Evolutionary conservation across 441 rosid species (phyloP), one percentile per base, ranked within the genome.

Genomic region (Gossypium schwendimanii): DNA sequence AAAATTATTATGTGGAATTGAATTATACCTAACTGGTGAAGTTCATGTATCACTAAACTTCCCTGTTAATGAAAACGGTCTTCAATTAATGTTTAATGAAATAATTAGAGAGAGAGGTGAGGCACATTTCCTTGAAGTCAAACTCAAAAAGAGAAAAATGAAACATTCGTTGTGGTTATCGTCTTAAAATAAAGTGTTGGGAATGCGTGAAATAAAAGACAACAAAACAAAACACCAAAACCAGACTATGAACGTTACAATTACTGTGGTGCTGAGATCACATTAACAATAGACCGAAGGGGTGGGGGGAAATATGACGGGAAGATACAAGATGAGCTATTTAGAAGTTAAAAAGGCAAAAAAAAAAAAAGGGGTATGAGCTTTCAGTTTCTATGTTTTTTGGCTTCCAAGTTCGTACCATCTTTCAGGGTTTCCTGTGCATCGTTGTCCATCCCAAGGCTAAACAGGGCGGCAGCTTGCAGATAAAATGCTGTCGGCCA

Each of bases 401-500:
- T 89, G 75, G 83, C 82, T 81, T 92, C 98, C 87, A 94, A 85
- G 76, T 84, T 82, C 20, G 95, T 82, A 31, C 98, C 97, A 21
- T 94, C 98, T 81, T 89, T 88, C 66, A 94, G 91, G 72, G 94
- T 87, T 85, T 91, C 97, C 33, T 85, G 85, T 1, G 96, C 99
- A 52, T 92, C 99, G 41, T 85, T 86, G 71, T 92, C 93, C 98
- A 90, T 92, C 67, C 99, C 97, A 44, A 92, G 97, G 83, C 86
- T 86, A 84, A 91, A 91, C 73, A 92, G 96, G 20, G 97, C 93
- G 68, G 97, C 99, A 7, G 97, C 97, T 80, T 92, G 97, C 70
- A 92, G 94, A 80, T 94, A 91, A 73, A 89, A 92, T 33, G 97
- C 93, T 2, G 94, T 87, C 8, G 97, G 83, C 99, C 99, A 94